Evolutionary conservation across 768 basidiomycete genomes (phyloP), one percentile per base, ranked within the genome.

Genomic region (Leucocoprinus sp.): DNA sequence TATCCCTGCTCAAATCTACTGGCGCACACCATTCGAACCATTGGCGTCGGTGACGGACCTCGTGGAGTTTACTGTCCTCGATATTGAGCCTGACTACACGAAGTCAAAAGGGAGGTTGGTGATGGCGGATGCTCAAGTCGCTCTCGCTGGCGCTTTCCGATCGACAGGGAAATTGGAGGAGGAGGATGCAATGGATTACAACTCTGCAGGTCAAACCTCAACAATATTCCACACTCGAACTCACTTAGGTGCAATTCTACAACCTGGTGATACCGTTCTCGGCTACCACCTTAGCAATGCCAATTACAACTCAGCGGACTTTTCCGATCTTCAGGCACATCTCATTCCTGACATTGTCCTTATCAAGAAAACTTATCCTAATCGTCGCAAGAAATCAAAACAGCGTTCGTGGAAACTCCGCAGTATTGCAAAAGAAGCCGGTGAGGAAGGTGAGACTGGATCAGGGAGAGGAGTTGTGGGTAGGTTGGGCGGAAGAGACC

Each of bases 221-320:
- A 84, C 84, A 54, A 96, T 95, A 50, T 91, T 78, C 67, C 93
- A 97, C 65, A 96, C 95, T 11, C 85, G 95, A 27, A 98, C 96
- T 14, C 96, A 99, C 57, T 81, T 99, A 34, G 96, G 96, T 42
- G 86, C 78, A 12, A 71, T 75, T 49, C 73, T 98, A 15, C 95
- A 98, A 58, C 93, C 96, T 0, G 96, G 96, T 19, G 96, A 98
- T 61, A 81, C 92, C 1, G 93, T 77, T 23, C 67, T 97, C 43
- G 96, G 96, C 0, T 99, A 90, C 69, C 80, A 86, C 63, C 75
- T 98, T 49, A 82, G 83, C 7, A 81, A 86, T 49, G 68, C 84
- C 50, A 99, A 99, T 69, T 96, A 84, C 74, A 99, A 98, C 71
- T 89, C 85, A 48, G 81, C 86, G 48, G 81, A 82, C 45, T 98